Percentiles rank a stretch among this genome's conserved stretches.
phyloP scores from a whole-genome alignment of 768 basidiomycete genomes.

The Suillus spraguei region DNA sequence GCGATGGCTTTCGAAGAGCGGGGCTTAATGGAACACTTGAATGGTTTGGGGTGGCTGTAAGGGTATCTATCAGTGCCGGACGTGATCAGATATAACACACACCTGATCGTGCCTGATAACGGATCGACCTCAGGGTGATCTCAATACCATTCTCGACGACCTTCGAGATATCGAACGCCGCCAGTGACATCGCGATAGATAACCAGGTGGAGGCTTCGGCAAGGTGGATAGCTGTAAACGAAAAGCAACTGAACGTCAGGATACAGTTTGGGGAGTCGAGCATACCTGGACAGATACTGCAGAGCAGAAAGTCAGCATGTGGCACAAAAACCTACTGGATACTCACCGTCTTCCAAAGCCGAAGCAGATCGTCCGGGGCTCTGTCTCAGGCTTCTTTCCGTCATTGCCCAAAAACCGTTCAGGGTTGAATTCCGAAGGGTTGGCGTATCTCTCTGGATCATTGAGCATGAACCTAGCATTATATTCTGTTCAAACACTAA shows the following conservation, averaged over 20 bases:
- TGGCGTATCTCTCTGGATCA: slow-evolving; percentile 39
- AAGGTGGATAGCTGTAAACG: slow-evolving; percentile 42
- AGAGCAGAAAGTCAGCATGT: slow-evolving; percentile 10
- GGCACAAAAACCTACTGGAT: slow-evolving; percentile 12
- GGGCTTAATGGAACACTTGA: too few relatives aligned
- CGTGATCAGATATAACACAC: too few relatives aligned
- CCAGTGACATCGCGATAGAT: slow-evolving; percentile 39
- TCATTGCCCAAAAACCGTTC: slow-evolving; percentile 47
- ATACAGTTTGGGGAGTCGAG: background rate
- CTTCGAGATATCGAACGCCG: slow-evolving; percentile 45
- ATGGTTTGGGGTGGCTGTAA: too few relatives aligned
- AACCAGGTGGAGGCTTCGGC: slow-evolving; percentile 47
- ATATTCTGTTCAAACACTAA: slow-evolving; percentile 3
- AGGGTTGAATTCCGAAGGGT: slow-evolving; percentile 55
- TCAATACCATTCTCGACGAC: slow-evolving; percentile 40
- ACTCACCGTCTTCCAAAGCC: slow-evolving; percentile 61
- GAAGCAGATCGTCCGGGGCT: slow-evolving; percentile 59
- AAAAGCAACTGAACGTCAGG: slow-evolving; percentile 9
- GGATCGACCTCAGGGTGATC: slow-evolving; percentile 50
- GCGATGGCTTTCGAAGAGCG: slow-evolving; percentile 4
- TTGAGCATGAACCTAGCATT: slow-evolving; percentile 25
- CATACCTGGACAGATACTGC: slow-evolving; percentile 16
- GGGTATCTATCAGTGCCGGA: slow-evolving; percentile 25
- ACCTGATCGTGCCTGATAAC: slow-evolving; percentile 18
- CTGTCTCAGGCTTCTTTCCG: slow-evolving; percentile 40